Base-by-base conservation (phyloP, 75 land plant genomes). In the Isoetes taiwanensis region DNA sequence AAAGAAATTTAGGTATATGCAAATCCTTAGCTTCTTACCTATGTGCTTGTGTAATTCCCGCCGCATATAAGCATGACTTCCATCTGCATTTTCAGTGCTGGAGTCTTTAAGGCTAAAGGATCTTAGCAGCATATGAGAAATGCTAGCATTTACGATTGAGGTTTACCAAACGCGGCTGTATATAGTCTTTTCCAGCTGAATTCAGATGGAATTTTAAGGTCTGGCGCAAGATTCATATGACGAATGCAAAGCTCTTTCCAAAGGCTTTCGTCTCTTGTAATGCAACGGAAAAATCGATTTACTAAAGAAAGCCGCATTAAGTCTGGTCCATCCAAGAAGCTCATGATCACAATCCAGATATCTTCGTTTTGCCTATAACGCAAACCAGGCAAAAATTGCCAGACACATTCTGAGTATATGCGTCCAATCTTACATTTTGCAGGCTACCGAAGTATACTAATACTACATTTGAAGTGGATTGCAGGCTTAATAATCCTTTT, bases 301-400 rank as follows among this genome's bases (percentile, higher is more conserved):
- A 80, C 65, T 25, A 64, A 11, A 30, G 71, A 80, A 2, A 89
- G 76, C 64, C 60, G 71, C 57, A 76, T 42, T 46, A 89, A 54
- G 21, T 69, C 66, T 30, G 37, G 61, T 25, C 75, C 86, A 56
- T 85, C 96, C 69, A 89, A 53, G 56, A 64, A 76, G 70, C 69
- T 79, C 41, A 82, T 74, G n/a, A 89, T 77, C 32, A 64, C 70
- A 23, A 74, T 79, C 96, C 96, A 89, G n/a, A 82, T 32, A 40
- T 89, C 96, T 24, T 54, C 75, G 12, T 79, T 71, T 58, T 72
- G 76, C 71, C 96, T 86, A 34, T 54, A 34, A 62, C n/a, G n/a
- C n/a, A n/a, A n/a, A n/a, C n/a, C n/a, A n/a, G n/a, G n/a, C n/a
- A n/a, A n/a, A n/a, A n/a, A n/a, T n/a, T n/a, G n/a, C n/a, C n/a